Base-by-base conservation (phyloP, 1,284 basidiomycete species). In the Ustilago vetiveriae region DNA sequence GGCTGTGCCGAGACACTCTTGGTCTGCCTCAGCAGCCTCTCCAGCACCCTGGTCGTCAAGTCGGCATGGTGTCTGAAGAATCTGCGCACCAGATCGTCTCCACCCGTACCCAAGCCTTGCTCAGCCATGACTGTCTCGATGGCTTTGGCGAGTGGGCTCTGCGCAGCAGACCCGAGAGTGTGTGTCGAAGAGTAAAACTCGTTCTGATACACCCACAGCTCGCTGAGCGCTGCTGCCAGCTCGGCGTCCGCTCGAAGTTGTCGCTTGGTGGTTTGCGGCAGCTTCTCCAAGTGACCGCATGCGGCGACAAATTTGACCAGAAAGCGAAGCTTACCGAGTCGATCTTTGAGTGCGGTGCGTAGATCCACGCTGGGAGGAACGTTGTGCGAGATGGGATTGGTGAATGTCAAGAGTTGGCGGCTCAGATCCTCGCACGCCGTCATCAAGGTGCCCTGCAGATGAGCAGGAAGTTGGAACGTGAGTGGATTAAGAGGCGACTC, bases 191-290 rank as follows among this genome's bases (percentile, higher is more conserved):
- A 19, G 29, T 74, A 50, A 21, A 60, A 57, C 23, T 89, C 87
- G 76, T 94, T 93, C 79, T 94, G 88, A 72, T 87, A 86, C 24
- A 88, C 80, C 95, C 95, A 98, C 17, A 98, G 84, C 35, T 91
- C 89, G 56, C 89, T 87, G 4, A 88, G 89, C 1, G 92, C 90
- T 62, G 90, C 89, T 13, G 97, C 84, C 72, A 92, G 92, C 83
- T 98, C 94, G 2, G 92, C 92, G 79, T 98, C 90, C n/a, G 86
- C 87, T 23, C 88, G 89, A 35, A 98, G 84, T 32, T 86, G 85
- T 70, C 94, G 88, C 29, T 92, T 87, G 52, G 88, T 88, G 32
- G 85, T 83, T 83, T 92, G 90, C 2, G 93, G 90, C 79, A 97
- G 88, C 90, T 94, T 70, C 29, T 64, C 64, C 10, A 78, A 39